phyloP scores from a whole-genome alignment of 345 rosid genomes.

The Arabis alpina region DNA sequence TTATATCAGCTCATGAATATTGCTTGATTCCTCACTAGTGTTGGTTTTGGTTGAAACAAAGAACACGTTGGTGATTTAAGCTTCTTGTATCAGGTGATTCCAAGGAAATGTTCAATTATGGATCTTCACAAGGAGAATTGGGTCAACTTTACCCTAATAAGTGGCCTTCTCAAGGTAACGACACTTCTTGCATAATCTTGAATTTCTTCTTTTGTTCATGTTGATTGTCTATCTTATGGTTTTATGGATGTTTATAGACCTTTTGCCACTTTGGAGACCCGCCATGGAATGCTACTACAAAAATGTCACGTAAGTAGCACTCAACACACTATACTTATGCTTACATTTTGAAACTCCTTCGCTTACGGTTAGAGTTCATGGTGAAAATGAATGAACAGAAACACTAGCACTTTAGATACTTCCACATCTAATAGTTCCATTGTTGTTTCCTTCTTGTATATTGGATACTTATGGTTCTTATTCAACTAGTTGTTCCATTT shows the following conservation, averaged over 20 bases:
- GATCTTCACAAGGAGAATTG: slow-evolving; percentile 53
- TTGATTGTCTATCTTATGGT: background rate
- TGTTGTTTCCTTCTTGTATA: slow-evolving; percentile 7
- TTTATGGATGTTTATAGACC: slow-evolving; percentile 50
- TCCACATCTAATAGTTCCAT: background rate
- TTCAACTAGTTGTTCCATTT: background rate
- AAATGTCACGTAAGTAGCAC: slow-evolving; percentile 53
- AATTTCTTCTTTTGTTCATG: background rate
- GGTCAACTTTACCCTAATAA: slow-evolving; percentile 50
- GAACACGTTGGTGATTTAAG: background rate
- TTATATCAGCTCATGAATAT: background rate
- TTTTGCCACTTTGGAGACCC: slow-evolving; percentile 66
- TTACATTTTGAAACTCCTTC: background rate
- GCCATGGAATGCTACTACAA: slow-evolving; percentile 62
- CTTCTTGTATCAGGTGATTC: slow-evolving; percentile 56
- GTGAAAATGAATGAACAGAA: background rate
- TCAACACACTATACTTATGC: background rate
- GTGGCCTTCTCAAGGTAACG: slow-evolving; percentile 78
- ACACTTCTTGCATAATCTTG: background rate
- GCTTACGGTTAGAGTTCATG: too few relatives aligned
- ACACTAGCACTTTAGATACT: too few relatives aligned
- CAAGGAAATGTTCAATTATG: slow-evolving; percentile 73
- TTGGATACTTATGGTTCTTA: background rate
- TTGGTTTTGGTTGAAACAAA: background rate
- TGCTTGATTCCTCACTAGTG: too few relatives aligned